A percentile compares a stretch with the other conserved stretches of the same genome.
Evolutionary conservation across 169 alveolate genomes (phyloP).

Genomic region (Amoebophrya sp.): DNA sequence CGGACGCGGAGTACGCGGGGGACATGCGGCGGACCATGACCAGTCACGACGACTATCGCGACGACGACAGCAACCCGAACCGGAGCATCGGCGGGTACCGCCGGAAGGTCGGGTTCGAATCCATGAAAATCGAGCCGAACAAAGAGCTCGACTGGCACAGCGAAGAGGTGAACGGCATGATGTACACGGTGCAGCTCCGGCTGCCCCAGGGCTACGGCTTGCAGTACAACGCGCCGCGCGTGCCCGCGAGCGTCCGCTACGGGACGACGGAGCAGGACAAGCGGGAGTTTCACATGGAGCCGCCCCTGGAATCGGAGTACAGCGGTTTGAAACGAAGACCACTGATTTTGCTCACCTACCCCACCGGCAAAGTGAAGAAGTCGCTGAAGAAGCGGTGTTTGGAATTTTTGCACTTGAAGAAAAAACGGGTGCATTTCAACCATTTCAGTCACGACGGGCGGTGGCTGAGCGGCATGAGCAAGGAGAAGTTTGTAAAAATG

Average conservation of each 20-base stretch:
- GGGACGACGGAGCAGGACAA: not conserved
- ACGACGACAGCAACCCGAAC: no score
- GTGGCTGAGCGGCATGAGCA: not conserved
- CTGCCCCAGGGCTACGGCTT: not conserved
- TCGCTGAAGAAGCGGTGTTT: no score
- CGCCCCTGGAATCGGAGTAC: no score
- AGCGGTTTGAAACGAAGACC: no score
- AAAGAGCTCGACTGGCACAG: not conserved
- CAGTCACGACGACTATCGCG: not conserved
- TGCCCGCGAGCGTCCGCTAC: not conserved
- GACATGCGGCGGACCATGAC: not conserved
- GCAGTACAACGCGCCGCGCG: not conserved
- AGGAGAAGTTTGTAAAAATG: not conserved
- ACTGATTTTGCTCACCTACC: no score
- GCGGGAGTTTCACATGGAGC: not conserved
- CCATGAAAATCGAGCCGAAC: not conserved
- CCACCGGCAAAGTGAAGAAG: no score
- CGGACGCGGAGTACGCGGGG: not conserved
- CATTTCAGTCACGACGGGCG: not conserved
- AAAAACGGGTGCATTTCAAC: no score
- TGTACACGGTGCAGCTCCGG: not conserved
- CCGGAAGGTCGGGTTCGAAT: not conserved
- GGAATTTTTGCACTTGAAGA: no score
- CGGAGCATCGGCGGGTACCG: no score
- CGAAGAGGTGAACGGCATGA: not conserved